Evolutionary conservation across 2,329 filamentous ascomycete genomes (phyloP), one percentile per base, ranked within the genome.

Genomic region (Teratosphaeriaceae sp.): DNA sequence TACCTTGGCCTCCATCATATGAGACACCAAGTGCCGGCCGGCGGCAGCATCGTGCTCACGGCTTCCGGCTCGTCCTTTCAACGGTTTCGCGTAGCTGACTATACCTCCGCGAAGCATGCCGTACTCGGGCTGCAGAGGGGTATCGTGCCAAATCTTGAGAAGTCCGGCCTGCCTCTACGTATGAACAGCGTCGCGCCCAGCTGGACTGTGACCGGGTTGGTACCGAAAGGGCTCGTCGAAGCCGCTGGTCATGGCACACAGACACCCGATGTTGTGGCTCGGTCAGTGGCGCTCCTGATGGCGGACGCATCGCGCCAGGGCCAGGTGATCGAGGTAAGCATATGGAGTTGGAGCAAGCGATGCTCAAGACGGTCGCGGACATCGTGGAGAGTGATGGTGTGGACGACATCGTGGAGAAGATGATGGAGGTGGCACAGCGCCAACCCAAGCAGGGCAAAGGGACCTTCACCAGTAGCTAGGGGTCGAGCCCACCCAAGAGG

Each of bases 181-280:
- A 55, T 80, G 39, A 81, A 81, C 61, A 69, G 66, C 5, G 60
- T 80, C 16, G 69, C 73, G 1, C 75, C 77, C 1, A 71, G 65
- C 22, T 80, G 75, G 75, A 79, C 77, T 0, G 60, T 65, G 2
- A 75, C 73, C 13, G 67, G 62, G 1, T 11, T 64, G 1, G 56
- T 78, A 1, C 68, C 72, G 0, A 50, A 60, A 23, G 52, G 43
- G 0, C 50, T 50, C 12, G 12, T 8, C 69, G 5, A 64, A 66
- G 0, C 60, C 69, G 27, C 59, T 64, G 12, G 51, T 69, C 0
- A 15, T 3, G 21, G 19, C 19, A 26, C 21, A 15, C 76, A 80
- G 57, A 48, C 64, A 0, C 58, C 74, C 0, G 62, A 65, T 1
- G 66, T 59, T 1, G 75, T 79, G 1, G 76, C 75, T 1, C 65